Percentiles rank a stretch among this genome's conserved stretches.
These are phyloP conservation scores for Panaeolus cyanescens DNA, from an alignment of 768 basidiomycete species.

Conservation along the genomic window DNA sequence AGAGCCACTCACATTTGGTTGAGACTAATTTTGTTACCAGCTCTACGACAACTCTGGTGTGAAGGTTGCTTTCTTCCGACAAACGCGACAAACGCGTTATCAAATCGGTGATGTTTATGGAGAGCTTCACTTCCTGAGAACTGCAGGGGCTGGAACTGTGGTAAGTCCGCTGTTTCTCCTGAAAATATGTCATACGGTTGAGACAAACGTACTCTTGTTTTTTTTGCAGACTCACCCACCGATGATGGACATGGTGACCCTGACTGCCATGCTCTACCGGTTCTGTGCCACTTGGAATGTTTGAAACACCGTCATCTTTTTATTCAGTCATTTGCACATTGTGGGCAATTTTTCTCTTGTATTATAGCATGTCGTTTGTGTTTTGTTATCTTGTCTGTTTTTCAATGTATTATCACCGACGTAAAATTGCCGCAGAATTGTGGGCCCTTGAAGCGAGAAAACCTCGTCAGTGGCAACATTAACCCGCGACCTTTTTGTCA, in stretches of 20 bases:
- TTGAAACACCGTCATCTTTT: conserved; percentile 23
- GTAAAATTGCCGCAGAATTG: neutral
- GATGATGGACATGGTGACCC: conserved; percentile 86
- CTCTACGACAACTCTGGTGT: conserved; percentile 70
- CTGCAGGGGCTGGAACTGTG: conserved; percentile 80
- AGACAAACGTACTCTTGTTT: conserved; percentile 6
- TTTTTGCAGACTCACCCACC: conserved; percentile 75
- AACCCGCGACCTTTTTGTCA: conserved; percentile 1
- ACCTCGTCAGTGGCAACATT: neutral
- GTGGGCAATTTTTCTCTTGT: conserved; percentile 17
- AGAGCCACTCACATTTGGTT: conserved; percentile 13
- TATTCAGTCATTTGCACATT: conserved; percentile 19
- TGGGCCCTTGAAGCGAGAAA: neutral
- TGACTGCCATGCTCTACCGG: conserved; percentile 85
- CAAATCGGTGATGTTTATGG: conserved; percentile 86
- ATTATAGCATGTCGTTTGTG: neutral
- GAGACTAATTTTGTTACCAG: conserved; percentile 39
- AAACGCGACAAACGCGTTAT: conserved; percentile 76
- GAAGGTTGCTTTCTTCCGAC: conserved; percentile 80
- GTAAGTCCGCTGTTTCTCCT: conserved; percentile 43
- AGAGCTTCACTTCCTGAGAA: conserved; percentile 81
- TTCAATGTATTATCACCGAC: conserved; percentile 1
- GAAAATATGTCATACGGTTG: conserved; percentile 10
- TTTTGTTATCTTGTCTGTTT: neutral
- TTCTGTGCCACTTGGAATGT: conserved; percentile 63